phyloP scores from a whole-genome alignment of 768 basidiomycete species.

The Phlegmacium glaucopus region DNA sequence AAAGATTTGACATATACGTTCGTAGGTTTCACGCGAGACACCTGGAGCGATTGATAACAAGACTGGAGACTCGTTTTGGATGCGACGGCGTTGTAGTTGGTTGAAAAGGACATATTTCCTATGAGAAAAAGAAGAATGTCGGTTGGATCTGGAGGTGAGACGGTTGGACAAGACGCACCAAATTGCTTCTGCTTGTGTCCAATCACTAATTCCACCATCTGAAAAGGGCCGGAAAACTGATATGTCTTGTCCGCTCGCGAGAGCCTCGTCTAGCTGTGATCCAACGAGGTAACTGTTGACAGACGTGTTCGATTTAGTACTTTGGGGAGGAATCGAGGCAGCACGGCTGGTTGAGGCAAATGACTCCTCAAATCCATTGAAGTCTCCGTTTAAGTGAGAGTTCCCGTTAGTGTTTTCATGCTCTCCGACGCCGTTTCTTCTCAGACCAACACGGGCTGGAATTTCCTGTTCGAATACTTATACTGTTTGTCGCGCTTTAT shows the following conservation, averaged over 20 bases:
- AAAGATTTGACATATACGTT: conserved; percentile 77
- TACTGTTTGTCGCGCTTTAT: conserved; percentile 3
- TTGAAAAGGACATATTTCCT: conserved; percentile 87
- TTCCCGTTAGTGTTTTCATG: conserved; percentile 1
- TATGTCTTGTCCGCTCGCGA: conserved; percentile 70
- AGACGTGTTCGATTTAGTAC: conserved; percentile 39
- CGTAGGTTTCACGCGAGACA: conserved; percentile 63
- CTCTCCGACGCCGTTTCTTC: conserved; percentile 40
- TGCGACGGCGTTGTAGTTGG: conserved; percentile 69
- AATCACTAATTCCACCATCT: conserved; percentile 70
- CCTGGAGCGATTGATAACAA: conserved; percentile 67
- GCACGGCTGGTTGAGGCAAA: conserved; percentile 44
- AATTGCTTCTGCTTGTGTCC: conserved; percentile 83
- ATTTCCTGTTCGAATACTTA: conserved; percentile 54
- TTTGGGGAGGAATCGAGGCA: conserved; percentile 43
- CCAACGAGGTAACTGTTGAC: conserved; percentile 85
- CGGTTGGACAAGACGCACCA: conserved; percentile 52
- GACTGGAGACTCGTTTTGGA: conserved; percentile 85
- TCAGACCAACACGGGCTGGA: conserved; percentile 75
- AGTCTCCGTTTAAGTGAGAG: conserved; percentile 17
- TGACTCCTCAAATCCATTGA: conserved; percentile 17
- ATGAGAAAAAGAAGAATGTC: conserved; percentile 6
- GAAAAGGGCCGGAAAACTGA: conserved; percentile 81
- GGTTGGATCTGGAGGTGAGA: background rate
- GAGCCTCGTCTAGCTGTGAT: conserved; percentile 72